Evolutionary conservation across 805 yeast genomes (phyloP).

Genomic region (Soucietia sequanensis): DNA sequence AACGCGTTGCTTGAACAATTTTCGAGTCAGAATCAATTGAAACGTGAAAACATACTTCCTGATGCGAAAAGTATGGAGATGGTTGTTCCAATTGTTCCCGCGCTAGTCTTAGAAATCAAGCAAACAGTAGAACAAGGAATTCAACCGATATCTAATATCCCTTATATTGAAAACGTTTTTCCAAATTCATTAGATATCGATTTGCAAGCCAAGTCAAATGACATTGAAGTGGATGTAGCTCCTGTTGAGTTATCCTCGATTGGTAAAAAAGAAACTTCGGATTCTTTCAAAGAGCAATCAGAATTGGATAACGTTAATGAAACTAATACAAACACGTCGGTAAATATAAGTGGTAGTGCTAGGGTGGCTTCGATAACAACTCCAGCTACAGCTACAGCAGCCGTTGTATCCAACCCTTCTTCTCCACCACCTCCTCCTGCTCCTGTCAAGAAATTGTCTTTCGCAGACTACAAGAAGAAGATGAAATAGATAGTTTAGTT

Average conservation of each 20-base stretch:
- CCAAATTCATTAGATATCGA: too few species aligned
- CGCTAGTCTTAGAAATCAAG: conserved; percentile 21
- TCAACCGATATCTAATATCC: conserved; percentile 14
- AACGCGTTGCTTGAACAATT: conserved; percentile 9
- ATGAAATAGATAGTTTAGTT: conserved; percentile 26
- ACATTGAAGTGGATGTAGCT: conserved; percentile 5
- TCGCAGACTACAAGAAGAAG: conserved; percentile 73
- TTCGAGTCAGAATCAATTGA: conserved; percentile 2
- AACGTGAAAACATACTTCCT: conserved; percentile 1
- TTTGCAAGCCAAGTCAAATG: background rate
- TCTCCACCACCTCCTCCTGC: too few species aligned
- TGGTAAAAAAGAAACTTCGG: conserved; percentile 3
- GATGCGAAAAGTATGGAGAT: conserved; percentile 5
- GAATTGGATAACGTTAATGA: too few species aligned
- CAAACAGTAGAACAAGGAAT: conserved; percentile 18
- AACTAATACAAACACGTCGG: too few species aligned
- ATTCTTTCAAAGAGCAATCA: conserved; percentile 8
- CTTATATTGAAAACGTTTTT: background rate
- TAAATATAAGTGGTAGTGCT: too few species aligned
- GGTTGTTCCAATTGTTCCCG: conserved; percentile 25
- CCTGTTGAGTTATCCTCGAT: background rate
- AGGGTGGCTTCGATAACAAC: background rate
- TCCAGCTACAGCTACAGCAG: conserved; percentile 12
- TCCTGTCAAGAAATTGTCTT: conserved; percentile 56
- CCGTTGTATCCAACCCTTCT: too few species aligned